Conservation (phyloP, 352 stramenopile species). For the Phytophthora citricola region DNA sequence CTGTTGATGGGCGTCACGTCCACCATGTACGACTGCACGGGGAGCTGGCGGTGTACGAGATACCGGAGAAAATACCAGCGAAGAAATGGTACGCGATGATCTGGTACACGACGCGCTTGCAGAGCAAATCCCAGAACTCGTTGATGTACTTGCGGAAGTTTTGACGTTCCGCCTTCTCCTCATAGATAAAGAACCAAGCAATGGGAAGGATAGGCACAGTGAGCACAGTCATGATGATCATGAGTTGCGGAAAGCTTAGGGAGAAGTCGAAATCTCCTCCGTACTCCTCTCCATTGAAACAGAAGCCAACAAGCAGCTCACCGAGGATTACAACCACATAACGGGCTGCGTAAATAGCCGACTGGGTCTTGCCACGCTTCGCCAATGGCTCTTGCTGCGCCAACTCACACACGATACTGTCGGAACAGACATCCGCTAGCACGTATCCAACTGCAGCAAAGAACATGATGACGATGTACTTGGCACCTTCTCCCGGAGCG, state of each 20-base stretch:
- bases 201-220: conserved; percentile 28
- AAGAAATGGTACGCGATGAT: conserved; percentile 52
- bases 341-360: conserved; percentile 26
- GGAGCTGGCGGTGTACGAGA: conserved; percentile 38
- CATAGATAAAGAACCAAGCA: conserved; percentile 46
- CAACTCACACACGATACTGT: conserved; percentile 56
- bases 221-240: conserved; percentile 44
- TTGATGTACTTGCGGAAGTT: conserved; percentile 40
- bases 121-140: conserved; percentile 43
- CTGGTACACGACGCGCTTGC: conserved; percentile 48
- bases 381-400: conserved; percentile 51
- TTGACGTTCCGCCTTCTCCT: conserved; percentile 24
- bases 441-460: conserved; percentile 64
- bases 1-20: conserved; percentile 39
- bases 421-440: conserved; percentile 58
- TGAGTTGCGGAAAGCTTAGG: conserved; percentile 40
- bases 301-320: conserved; percentile 43
- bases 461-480: conserved; percentile 53
- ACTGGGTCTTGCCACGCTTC: conserved; percentile 59
- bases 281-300: conserved; percentile 58
- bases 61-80: conserved; percentile 41
- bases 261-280: conserved; percentile 48
- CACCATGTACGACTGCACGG: conserved; percentile 43
- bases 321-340: conserved; percentile 42
- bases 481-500: conserved; percentile 30